phyloP scores from a whole-genome alignment of 371 early-diverging fungal genomes.

The Rhizopus microsporus region DNA sequence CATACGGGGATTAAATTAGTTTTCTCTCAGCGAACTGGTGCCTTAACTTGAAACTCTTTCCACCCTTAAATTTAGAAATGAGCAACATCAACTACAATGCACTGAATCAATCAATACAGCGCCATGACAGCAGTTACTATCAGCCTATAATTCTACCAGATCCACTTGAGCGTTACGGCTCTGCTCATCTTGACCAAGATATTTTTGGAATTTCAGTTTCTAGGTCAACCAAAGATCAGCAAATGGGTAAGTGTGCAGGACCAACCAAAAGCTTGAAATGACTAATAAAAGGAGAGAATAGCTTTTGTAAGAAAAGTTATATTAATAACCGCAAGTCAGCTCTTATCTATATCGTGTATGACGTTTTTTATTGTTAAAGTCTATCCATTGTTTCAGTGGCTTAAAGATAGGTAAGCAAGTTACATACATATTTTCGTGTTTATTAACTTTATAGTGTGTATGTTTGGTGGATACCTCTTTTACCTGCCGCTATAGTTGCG shows the following conservation, averaged over 20 bases:
- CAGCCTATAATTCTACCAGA: conserved; percentile 17
- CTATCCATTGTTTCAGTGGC: conserved; percentile 28
- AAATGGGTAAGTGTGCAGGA: conserved; percentile 18
- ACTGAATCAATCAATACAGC: conserved; percentile 1
- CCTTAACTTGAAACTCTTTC: no score
- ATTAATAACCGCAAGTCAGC: conserved; percentile 48
- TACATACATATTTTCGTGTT: not conserved
- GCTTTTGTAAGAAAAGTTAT: conserved; percentile 26
- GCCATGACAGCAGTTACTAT: conserved; percentile 6
- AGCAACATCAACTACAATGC: conserved; percentile 12
- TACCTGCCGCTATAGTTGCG: conserved; percentile 12
- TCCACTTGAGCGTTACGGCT: conserved; percentile 24
- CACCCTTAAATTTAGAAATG: not conserved
- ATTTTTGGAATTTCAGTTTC: conserved; percentile 29
- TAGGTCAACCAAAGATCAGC: conserved; percentile 18
- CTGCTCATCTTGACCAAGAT: conserved; percentile 27
- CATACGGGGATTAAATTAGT: no score
- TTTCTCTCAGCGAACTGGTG: no score
- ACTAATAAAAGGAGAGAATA: not conserved
- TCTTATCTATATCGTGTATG: conserved; percentile 52
- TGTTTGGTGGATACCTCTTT: conserved; percentile 21
- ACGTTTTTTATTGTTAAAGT: conserved; percentile 15
- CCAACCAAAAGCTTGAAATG: not conserved
- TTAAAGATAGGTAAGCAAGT: conserved; percentile 18
- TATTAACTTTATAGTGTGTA: conserved; percentile 9